These are phyloP conservation scores for Erodium texanum DNA, from an alignment of 441 rosid genomes.

Conservation along the genomic window DNA sequence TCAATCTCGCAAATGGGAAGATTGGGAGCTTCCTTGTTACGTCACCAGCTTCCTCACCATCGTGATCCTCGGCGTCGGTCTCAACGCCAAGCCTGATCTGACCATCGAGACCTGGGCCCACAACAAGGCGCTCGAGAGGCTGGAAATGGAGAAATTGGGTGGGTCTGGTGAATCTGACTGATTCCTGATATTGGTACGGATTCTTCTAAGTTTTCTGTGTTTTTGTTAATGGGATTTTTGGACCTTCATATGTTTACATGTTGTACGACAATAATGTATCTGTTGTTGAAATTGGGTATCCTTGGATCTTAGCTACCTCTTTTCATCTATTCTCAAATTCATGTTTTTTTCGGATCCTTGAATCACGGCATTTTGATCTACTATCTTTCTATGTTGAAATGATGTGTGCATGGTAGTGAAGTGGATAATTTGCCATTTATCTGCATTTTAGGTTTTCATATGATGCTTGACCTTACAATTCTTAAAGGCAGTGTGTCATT, in stretches of 20 bases:
- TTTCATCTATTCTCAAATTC: background rate
- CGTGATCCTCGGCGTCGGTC: slow-evolving; percentile 86
- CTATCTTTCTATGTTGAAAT: background rate
- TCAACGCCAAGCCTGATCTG: slow-evolving; percentile 92
- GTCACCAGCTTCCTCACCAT: slow-evolving; percentile 80
- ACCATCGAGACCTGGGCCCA: slow-evolving; percentile 95
- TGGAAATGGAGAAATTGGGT: slow-evolving; percentile 44
- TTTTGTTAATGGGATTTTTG: background rate
- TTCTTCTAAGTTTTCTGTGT: background rate
- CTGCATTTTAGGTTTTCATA: background rate
- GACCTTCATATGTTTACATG: slow-evolving; percentile 13
- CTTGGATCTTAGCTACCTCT: background rate
- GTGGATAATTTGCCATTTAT: background rate
- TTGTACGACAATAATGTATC: slow-evolving; percentile 11
- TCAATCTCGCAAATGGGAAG: slow-evolving; percentile 89
- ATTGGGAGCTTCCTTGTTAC: slow-evolving; percentile 96
- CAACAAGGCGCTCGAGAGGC: slow-evolving; percentile 76
- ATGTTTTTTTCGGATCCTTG: background rate
- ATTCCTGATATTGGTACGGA: slow-evolving; percentile 8
- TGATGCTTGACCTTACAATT: background rate
- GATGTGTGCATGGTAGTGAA: background rate
- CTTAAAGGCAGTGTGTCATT: background rate
- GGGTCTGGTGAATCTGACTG: slow-evolving; percentile 25
- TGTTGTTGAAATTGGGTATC: background rate
- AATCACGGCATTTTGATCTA: background rate